Percentiles rank a stretch among this genome's conserved stretches.
Conservation (phyloP, 2,329 filamentous ascomycete species). For the Emericellopsis atlantica region DNA sequence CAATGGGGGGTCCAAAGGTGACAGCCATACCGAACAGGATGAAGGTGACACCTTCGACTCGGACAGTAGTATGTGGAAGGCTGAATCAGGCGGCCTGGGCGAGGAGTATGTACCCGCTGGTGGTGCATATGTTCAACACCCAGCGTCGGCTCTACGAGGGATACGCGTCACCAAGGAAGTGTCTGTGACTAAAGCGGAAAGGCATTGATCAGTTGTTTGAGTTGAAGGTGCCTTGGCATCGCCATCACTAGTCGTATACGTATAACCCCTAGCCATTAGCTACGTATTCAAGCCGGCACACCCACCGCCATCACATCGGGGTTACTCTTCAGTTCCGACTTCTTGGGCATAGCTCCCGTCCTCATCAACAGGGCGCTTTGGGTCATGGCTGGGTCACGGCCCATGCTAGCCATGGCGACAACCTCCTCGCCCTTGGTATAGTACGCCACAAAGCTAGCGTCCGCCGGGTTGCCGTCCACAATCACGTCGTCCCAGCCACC, state of each 20-base stretch:
- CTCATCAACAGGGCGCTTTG: conserved; percentile 81
- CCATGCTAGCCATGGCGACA: conserved; percentile 85
- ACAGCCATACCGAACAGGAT: too few relatives aligned
- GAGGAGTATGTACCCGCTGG: too few relatives aligned
- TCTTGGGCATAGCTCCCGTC: conserved; percentile 67
- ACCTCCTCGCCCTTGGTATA: conserved; percentile 79
- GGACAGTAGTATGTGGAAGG: too few relatives aligned
- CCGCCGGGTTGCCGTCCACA: conserved; percentile 61
- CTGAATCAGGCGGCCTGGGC: too few relatives aligned
- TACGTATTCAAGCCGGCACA: conserved; percentile 13
- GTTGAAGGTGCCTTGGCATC: background rate
- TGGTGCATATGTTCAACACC: too few relatives aligned
- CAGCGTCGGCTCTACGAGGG: too few relatives aligned
- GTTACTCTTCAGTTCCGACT: conserved; percentile 60
- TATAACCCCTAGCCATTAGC: too few relatives aligned
- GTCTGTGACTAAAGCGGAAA: too few relatives aligned
- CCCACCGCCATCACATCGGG: conserved; percentile 34
- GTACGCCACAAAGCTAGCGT: conserved; percentile 78
- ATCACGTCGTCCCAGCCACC: conserved; percentile 80
- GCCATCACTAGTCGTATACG: conserved; percentile 1
- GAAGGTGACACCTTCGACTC: too few relatives aligned
- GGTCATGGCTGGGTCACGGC: conserved; percentile 73
- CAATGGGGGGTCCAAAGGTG: too few relatives aligned
- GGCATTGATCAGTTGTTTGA: too few relatives aligned
- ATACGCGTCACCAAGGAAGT: too few relatives aligned